Evolutionary conservation across 768 basidiomycete genomes (phyloP), one percentile per base, ranked within the genome.

Genomic region (Leccinum broughii): DNA sequence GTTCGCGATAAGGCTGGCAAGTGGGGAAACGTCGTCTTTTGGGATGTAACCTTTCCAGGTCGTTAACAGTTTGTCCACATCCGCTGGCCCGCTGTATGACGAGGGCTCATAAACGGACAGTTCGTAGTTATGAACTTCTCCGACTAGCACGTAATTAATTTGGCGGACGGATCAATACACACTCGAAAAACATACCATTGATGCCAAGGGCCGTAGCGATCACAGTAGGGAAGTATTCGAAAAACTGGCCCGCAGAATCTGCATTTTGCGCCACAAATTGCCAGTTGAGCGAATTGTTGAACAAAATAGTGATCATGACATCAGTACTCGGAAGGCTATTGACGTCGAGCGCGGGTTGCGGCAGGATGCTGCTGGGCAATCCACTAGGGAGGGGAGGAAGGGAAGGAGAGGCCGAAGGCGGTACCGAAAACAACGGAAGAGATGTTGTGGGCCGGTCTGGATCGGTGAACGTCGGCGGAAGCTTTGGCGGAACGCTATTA

Each of bases 1-100:
- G n/a, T n/a, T n/a, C n/a, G n/a, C n/a, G n/a, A n/a, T n/a, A n/a
- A 87, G 78, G 6, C 79, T 78, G 13, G 86, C 81, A 39, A 98
- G 87, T 1, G 77, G 72, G 62, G 84, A 73, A 51, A 95, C 87
- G 6, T 76, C 59, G 50, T 71, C 63, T 0, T 62, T 44, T 0
- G 90, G 89, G 57, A 97, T 85, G 69, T 85, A 93, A 0, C 81
- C 88, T 22, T 89, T 77, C 78, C 78, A 95, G 58, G 86, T 78
- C 3, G 94, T 95, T 55, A 82, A 80, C 13, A 96, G 81, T 50
- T 78, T 32, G 6, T 62, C 55, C 11, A 73, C 68, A 65, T 93
- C 88, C 1, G 34, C 11, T 0, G 82, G 70, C 22, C 80, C 77
- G 1, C 68, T 68, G 71, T 90, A 92, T 0, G 78, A 67, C 0